Conservation (phyloP, 2,329 filamentous ascomycete species). For the Cyanodermella asteris region DNA sequence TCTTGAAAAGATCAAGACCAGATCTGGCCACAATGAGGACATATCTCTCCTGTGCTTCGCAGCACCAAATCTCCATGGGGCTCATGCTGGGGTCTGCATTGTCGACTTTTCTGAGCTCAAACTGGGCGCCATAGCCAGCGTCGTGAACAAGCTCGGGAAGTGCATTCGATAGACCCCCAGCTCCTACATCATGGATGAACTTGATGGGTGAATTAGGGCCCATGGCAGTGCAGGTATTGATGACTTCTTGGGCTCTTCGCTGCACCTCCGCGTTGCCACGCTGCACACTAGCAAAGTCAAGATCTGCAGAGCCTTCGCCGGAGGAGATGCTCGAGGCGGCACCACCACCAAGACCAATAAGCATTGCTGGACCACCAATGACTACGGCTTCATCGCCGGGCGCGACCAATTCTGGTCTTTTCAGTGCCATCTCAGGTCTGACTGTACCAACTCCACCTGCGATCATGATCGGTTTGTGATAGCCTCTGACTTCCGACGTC, state of each 20-base stretch:
- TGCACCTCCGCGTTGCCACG: constrained; percentile 94
- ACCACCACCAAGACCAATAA: constrained; percentile 88
- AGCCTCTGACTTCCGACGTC: constrained; percentile 57
- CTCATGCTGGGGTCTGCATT: constrained; percentile 82
- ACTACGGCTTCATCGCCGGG: constrained; percentile 83
- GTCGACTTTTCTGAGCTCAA: constrained; percentile 86
- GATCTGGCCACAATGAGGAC: constrained; percentile 72
- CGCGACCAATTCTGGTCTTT: constrained; percentile 55
- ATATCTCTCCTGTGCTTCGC: constrained; percentile 90
- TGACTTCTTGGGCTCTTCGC: constrained; percentile 88
- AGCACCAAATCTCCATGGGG: constrained; percentile 93
- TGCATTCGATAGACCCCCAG: constrained; percentile 67
- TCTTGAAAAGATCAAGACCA: constrained; percentile 47
- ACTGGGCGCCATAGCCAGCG: constrained; percentile 70
- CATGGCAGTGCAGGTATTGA: constrained; percentile 75
- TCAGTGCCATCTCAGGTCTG: constrained; percentile 72
- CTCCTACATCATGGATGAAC: constrained; percentile 94
- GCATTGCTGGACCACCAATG: constrained; percentile 87
- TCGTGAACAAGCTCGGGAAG: constrained; percentile 82
- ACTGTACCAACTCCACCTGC: constrained; percentile 89
- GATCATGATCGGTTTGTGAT: constrained; percentile 98
- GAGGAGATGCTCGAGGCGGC: constrained; percentile 82
- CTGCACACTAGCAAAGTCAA: constrained; percentile 95
- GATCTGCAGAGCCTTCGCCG: constrained; percentile 68
- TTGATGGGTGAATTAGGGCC: constrained; percentile 74